Base-by-base conservation (phyloP, 179 eudicot genomes). In the Patellifolia procumbens region DNA sequence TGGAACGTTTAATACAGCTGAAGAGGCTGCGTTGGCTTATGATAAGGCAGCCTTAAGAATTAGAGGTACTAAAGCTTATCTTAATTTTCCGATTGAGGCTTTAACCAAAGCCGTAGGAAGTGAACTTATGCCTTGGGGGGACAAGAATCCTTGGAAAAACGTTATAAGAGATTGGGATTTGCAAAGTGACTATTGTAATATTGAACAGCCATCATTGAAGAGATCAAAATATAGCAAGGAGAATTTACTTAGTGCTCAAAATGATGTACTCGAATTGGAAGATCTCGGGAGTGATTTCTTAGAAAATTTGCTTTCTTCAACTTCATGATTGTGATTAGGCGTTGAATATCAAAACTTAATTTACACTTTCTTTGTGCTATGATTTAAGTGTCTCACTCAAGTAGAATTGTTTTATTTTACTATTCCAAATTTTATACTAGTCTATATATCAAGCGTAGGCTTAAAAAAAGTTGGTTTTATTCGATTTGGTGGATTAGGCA, bases 1-100 rank as follows among this genome's bases (percentile, higher is more conserved):
- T 0, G 93, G 93, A 28, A 90, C 88, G 2, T 90, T 86, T 74
- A 63, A 65, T 11, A 90, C 91, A 6, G 90, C 91, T 2, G 90
- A 90, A 71, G 85, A 90, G 70, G 90, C 91, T 3, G 93, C 90
- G 10, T 73, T 88, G 82, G 93, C 93, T 75, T 90, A 88, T 78
- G 93, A 90, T 60, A 90, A 82, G 69, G 93, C 91, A 13, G 89
- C 93, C 68, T 56, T 90, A 31, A 83, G 88, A 62, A 86, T 88
- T 71, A 75, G 91, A 80, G 90, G 93, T 9, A 42, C 83, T 7
- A 88, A 85, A 56, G 85, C 93, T 20, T 63, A 42, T 65, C 84
- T 86, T 1, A 90, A 86, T 48, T 90, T 90, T 66, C 91, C 91
- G 0, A 52, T 81, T 45, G 83, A 88, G 56, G 52, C 31, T 1